Evolutionary conservation across 177 flowering plant genomes (phyloP).

Genomic region (Vitis hybrid): DNA sequence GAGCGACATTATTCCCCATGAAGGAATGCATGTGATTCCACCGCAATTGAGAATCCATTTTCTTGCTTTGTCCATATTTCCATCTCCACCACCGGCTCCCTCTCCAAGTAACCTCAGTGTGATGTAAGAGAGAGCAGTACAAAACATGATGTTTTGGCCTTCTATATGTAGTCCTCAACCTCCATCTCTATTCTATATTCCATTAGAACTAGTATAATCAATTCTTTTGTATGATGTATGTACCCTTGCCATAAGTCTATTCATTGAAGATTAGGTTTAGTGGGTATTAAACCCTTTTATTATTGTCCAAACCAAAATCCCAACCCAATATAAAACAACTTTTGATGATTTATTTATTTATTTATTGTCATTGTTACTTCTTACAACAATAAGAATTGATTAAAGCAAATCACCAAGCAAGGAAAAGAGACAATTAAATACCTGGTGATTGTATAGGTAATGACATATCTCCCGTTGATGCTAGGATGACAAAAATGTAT

Average conservation of each 20-base stretch:
- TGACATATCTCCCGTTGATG: conserved; percentile 38
- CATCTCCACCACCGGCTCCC: conserved; percentile 35
- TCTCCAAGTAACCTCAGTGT: conserved; percentile 45
- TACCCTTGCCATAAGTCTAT: too few species aligned
- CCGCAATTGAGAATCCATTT: conserved; percentile 56
- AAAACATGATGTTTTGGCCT: conserved; percentile 55
- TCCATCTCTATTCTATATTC: conserved; percentile 45
- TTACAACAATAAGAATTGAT: neutral
- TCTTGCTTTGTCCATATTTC: conserved; percentile 37
- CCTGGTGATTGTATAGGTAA: conserved; percentile 45
- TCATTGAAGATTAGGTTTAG: too few species aligned
- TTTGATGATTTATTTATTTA: too few species aligned
- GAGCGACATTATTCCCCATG: conserved; percentile 66
- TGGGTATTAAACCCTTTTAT: too few species aligned
- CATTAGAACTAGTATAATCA: neutral
- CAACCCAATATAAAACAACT: too few species aligned
- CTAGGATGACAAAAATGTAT: conserved; percentile 10
- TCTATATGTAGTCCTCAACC: conserved; percentile 61
- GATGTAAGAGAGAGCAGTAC: conserved; percentile 44
- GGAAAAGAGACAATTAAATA: neutral
- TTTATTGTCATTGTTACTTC: too few species aligned
- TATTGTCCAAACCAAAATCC: too few species aligned
- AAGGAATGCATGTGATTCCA: conserved; percentile 41
- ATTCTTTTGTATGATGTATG: neutral
- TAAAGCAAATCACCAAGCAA: neutral